Percentiles rank a stretch among this genome's conserved stretches.
Conservation (phyloP, 176 grass and related monocot species). For the Hordeum marinum region DNA sequence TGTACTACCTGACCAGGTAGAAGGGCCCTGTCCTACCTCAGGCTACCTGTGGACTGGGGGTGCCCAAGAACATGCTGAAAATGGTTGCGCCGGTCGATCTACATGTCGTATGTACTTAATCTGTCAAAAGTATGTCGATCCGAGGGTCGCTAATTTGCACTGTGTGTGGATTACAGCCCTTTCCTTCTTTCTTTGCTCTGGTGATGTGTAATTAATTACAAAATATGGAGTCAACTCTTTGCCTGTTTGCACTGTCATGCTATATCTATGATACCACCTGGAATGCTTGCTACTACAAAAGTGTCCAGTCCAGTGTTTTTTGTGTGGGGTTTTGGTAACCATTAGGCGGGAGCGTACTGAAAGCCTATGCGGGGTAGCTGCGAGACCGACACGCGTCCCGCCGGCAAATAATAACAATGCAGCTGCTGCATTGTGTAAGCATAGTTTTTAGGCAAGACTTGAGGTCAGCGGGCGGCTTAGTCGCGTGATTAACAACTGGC, state of each 20-base stretch:
- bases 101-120: slow-evolving; percentile 16
- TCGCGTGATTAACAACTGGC: slow-evolving; percentile 7
- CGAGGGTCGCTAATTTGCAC: not conserved
- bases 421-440: not conserved
- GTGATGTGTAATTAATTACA: slow-evolving; percentile 11
- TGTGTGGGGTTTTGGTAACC: too few species aligned
- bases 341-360: not conserved
- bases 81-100: not conserved
- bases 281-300: not conserved
- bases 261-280: not conserved
- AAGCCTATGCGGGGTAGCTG: not conserved
- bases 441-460: not conserved
- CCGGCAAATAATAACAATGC: not conserved
- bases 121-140: slow-evolving; percentile 21
- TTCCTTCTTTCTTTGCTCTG: slow-evolving; percentile 12
- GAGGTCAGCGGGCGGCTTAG: slow-evolving; percentile 29
- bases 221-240: slow-evolving; percentile 5
- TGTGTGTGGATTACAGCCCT: not conserved
- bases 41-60: not conserved
- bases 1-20: slow-evolving; percentile 93
- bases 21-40: not conserved
- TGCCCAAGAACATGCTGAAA: slow-evolving; percentile 18
- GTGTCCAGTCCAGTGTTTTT: not conserved
- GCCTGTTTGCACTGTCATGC: slow-evolving; percentile 1
- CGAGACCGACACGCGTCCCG: slow-evolving; percentile 26